phyloP scores from a whole-genome alignment of 148 eudicot species.

The Rheum nobile region DNA sequence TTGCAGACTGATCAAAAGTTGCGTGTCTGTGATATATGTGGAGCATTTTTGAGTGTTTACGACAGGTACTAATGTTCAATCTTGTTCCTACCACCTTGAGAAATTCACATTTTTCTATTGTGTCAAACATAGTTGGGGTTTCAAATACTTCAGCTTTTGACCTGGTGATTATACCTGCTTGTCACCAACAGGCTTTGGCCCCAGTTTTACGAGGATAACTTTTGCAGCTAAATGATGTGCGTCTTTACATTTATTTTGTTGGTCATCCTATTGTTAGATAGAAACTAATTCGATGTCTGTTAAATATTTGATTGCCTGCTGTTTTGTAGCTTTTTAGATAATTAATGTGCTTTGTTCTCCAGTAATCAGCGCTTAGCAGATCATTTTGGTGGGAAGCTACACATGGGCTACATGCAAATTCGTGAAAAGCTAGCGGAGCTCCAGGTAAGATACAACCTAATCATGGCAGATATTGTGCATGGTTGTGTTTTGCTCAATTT shows the following conservation, averaged over 20 bases:
- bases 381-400: constrained; percentile 99
- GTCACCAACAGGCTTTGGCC: constrained; percentile 97
- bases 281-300: constrained; percentile 13
- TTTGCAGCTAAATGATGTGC: constrained; percentile 93
- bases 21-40: constrained; percentile 98
- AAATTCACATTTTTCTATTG: not conserved
- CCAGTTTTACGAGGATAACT: constrained; percentile 93
- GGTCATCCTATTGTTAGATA: constrained; percentile 48
- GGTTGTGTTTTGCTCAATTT: not conserved
- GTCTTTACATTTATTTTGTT: constrained; percentile 63
- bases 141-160: constrained; percentile 54
- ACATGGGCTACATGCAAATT: constrained; percentile 94
- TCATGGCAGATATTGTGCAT: not conserved
- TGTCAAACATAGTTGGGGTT: constrained; percentile 10
- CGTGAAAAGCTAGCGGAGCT: constrained; percentile 92
- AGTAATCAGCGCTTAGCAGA: constrained; percentile 97
- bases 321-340: not conserved
- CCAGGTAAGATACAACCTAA: constrained; percentile 37
- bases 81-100: not conserved
- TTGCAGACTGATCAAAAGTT: constrained; percentile 95
- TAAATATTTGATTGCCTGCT: not conserved
- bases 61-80: constrained; percentile 50
- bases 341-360: constrained; percentile 13
- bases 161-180: constrained; percentile 85
- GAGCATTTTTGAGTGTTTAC: constrained; percentile 95